Evolutionary conservation across 192 early-diverging fungal genomes (phyloP).

Genomic region (Kickxella alabastrina): DNA sequence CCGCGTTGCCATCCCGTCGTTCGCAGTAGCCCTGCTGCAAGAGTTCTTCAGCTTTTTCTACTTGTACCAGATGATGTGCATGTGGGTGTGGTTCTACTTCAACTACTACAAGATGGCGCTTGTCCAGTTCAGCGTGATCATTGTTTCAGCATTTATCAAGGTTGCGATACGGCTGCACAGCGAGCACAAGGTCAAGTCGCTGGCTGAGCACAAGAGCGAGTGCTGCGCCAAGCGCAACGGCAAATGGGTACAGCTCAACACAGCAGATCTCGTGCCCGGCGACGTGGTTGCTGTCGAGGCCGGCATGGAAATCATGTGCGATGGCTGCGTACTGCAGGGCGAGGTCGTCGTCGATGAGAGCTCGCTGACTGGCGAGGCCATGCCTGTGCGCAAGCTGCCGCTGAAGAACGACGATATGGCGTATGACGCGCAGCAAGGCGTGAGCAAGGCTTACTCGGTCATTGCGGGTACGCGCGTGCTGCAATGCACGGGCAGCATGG

Average conservation of each 20-base stretch:
- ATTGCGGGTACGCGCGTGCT: conserved; percentile 66
- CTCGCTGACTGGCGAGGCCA: conserved; percentile 74
- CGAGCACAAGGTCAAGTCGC: conserved; percentile 55
- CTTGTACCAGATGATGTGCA: conserved; percentile 64
- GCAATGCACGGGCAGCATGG: conserved; percentile 46
- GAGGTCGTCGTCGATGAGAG: conserved; percentile 72
- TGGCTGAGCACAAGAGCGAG: conserved; percentile 54
- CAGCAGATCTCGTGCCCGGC: conserved; percentile 64
- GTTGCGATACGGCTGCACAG: conserved; percentile 52
- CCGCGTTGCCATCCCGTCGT: conserved; percentile 51
- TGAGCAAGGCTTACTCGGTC: conserved; percentile 57
- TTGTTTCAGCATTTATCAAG: conserved; percentile 58
- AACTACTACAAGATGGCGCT: conserved; percentile 61
- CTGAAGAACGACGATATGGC: conserved; percentile 53
- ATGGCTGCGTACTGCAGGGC: conserved; percentile 65
- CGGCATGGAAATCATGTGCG: conserved; percentile 58
- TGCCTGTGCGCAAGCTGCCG: conserved; percentile 73
- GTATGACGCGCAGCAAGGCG: conserved; percentile 30
- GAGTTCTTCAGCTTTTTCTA: conserved; percentile 62
- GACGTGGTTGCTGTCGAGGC: conserved; percentile 56
- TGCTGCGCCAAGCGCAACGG: conserved; percentile 58
- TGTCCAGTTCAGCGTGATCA: conserved; percentile 57
- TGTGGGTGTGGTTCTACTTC: conserved; percentile 69
- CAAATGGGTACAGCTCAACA: conserved; percentile 54
- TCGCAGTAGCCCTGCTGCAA: conserved; percentile 47